Evolutionary conservation across 2,329 filamentous ascomycete species (phyloP).

Genomic region (Bertia moriformis): DNA sequence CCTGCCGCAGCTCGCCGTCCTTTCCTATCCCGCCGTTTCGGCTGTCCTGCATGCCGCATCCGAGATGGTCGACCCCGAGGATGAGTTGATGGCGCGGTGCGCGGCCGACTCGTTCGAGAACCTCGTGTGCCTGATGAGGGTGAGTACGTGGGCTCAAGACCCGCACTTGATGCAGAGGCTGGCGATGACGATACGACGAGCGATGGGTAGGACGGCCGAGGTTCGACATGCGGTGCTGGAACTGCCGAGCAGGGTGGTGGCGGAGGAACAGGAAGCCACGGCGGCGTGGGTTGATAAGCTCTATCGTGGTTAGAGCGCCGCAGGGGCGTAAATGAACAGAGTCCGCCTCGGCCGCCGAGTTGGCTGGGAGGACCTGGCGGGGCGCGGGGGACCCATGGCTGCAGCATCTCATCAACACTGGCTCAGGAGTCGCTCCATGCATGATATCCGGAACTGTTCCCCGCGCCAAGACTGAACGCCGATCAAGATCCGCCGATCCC

Average conservation of each 20-base stretch:
- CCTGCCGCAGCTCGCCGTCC: neutral
- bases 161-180: neutral
- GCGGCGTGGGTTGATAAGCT: neutral
- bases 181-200: neutral
- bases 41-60: neutral
- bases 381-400: no score
- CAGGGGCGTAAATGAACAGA: no score
- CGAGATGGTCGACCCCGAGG: neutral
- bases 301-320: no score
- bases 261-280: neutral
- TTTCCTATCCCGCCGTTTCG: neutral
- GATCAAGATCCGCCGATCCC: no score
- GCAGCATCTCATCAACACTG: no score
- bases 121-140: neutral
- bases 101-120: neutral
- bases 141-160: neutral
- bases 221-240: neutral
- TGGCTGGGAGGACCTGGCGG: no score
- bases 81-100: neutral
- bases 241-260: neutral
- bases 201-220: neutral
- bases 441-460: no score
- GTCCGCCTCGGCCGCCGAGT: no score
- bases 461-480: no score
- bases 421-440: no score